Conservation (phyloP, 1,284 basidiomycete genomes). For the Singerocomus rubriflavus region DNA sequence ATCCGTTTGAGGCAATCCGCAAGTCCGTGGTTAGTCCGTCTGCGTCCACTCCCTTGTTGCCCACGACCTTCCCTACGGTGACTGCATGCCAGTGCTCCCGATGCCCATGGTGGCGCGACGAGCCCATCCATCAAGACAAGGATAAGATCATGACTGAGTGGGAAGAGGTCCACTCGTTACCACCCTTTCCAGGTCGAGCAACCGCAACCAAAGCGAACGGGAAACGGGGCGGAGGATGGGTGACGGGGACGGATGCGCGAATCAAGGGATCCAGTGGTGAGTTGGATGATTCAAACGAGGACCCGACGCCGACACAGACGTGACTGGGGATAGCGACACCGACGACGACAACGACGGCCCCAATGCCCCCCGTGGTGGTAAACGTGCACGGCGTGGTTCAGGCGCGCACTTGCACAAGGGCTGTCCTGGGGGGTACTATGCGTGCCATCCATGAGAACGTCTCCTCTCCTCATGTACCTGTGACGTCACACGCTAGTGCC, state of each 20-base stretch:
- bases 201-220: neutral
- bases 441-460: constrained; percentile 2
- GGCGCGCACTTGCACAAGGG: constrained; percentile 29
- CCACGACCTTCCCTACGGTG: too few species aligned
- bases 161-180: constrained; percentile 9
- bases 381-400: neutral
- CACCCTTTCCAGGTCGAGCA: neutral
- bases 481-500: too few species aligned
- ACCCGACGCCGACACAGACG: neutral
- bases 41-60: too few species aligned
- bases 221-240: constrained; percentile 17
- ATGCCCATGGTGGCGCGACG: constrained; percentile 1
- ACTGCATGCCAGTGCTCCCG: constrained; percentile 2
- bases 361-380: too few species aligned
- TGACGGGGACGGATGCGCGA: constrained; percentile 29
- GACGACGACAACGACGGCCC: too few species aligned
- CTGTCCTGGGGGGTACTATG: constrained; percentile 9
- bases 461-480: neutral
- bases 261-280: constrained; percentile 8
- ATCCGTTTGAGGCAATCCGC: too few species aligned
- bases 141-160: constrained; percentile 6
- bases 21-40: too few species aligned
- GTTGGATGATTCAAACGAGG: constrained; percentile 15
- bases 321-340: neutral
- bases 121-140: constrained; percentile 7